Evolutionary conservation across 2,329 filamentous ascomycete species (phyloP).

Genomic region (Cyphellophora attinorum): DNA sequence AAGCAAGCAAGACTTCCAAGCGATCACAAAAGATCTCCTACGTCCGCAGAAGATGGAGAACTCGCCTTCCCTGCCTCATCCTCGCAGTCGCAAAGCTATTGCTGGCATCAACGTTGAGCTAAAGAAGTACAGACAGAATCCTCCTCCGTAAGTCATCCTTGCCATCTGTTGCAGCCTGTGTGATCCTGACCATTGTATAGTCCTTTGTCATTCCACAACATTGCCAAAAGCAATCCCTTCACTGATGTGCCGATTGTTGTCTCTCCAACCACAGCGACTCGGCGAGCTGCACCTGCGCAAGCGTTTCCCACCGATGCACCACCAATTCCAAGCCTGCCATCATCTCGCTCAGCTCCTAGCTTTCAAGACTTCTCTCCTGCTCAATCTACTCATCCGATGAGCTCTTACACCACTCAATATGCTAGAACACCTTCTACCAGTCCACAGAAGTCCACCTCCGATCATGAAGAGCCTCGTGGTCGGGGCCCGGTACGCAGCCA

Average conservation of each 20-base stretch:
- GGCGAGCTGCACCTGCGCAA: neutral
- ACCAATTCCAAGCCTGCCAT: neutral
- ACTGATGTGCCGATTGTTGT: neutral
- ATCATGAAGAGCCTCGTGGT: neutral
- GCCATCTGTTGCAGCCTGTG: too few species aligned
- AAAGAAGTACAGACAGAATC: neutral
- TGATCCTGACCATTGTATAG: too few species aligned
- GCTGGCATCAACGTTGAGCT: neutral
- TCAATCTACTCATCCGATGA: too few species aligned
- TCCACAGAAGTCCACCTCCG: neutral
- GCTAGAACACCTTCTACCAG: too few species aligned
- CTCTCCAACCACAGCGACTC: too few species aligned
- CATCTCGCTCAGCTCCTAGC: too few species aligned
- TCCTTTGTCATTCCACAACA: neutral
- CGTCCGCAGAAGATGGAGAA: neutral
- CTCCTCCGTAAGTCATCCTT: neutral
- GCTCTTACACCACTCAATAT: too few species aligned
- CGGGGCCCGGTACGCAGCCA: too few species aligned
- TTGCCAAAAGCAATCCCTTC: neutral
- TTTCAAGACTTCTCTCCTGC: too few species aligned
- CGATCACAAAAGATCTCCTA: neutral
- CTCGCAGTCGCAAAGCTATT: neutral
- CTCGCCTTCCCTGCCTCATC: neutral
- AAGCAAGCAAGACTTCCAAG: neutral
- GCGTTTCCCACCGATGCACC: neutral